Percentiles rank a stretch among this genome's conserved stretches.
phyloP scores from a whole-genome alignment of 768 basidiomycete genomes.

The Mycena indigotica region DNA sequence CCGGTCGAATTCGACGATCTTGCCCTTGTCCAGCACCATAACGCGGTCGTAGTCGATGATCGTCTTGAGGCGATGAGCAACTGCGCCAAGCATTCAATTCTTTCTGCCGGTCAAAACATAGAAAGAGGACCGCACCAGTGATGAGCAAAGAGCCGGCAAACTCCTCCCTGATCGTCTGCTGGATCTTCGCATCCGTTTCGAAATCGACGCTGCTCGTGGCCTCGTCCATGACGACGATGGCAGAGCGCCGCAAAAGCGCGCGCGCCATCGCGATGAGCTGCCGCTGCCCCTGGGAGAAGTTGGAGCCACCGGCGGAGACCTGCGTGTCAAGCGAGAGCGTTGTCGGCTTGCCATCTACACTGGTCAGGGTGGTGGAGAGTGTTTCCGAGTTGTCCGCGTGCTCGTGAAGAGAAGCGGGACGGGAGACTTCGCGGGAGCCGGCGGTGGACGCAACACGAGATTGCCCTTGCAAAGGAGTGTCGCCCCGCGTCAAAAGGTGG shows the following conservation, averaged over 20 bases:
- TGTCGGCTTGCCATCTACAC: conserved; percentile 51
- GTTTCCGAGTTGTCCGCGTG: conserved; percentile 43
- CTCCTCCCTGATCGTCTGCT: conserved; percentile 82
- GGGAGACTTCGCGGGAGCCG: conserved; percentile 48
- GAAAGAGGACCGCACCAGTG: conserved; percentile 50
- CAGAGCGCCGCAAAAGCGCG: conserved; percentile 68
- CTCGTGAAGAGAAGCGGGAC: conserved; percentile 42
- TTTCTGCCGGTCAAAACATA: neutral
- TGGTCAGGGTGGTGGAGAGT: conserved; percentile 48
- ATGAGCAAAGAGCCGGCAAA: conserved; percentile 74
- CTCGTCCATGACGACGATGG: conserved; percentile 78
- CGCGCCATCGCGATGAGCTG: conserved; percentile 87
- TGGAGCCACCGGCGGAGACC: conserved; percentile 81
- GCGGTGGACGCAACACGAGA: conserved; percentile 51
- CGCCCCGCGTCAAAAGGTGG: conserved; percentile 63
- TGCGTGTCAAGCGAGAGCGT: conserved; percentile 71
- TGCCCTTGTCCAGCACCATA: conserved; percentile 15
- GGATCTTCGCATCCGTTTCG: conserved; percentile 87
- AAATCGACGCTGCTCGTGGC: conserved; percentile 86
- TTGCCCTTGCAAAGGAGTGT: conserved; percentile 49
- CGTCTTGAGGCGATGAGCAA: conserved; percentile 20
- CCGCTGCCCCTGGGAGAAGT: conserved; percentile 90
- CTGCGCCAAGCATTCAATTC: conserved; percentile 2
- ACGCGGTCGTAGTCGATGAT: conserved; percentile 13
- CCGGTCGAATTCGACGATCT: neutral